Base-by-base conservation (phyloP, 768 basidiomycete genomes). In the Hirschioporus abietinus region DNA sequence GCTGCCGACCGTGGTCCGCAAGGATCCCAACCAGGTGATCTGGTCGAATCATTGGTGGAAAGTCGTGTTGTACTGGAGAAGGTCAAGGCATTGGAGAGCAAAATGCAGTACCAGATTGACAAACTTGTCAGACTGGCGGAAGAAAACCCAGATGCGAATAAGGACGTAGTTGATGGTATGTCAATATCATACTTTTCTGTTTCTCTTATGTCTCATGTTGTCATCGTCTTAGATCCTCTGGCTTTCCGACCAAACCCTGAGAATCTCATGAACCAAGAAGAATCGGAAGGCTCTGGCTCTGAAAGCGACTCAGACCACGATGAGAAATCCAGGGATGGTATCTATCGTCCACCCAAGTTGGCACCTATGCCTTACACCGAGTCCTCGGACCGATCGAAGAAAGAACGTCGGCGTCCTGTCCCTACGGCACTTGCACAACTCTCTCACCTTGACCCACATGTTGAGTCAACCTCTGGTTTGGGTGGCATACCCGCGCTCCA, bases 71-170 rank as follows among this genome's bases (percentile, higher is more conserved):
- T 93, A 9, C 84, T 99, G 60, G 97, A 99, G 74, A 98, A 97
- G 78, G 83, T 91, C 62, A 89, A 90, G 67, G 83, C 86, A 0
- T 82, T 99, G 25, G 96, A 99, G 76, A 82, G 82, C 64, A 88
- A 92, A 73, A 91, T 99, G 84, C 87, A 85, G 62, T 98, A 99
- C 76, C 97, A 99, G 75, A 93, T 99, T 71, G 95, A 98, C 70
- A 98, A 99, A 75, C 85, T 99, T 20, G 85, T 96, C 27, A 84
- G 86, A 67, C 77, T 92, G 6, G 90, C 93, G 0, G 86, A 89
- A 66, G 88, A 91, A 70, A 78, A 82, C 1, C 69, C 77, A 20
- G 76, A 78, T 0, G 72, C 80, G 25, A 76, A 80, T 69, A 78
- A 74, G 63, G 74, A 79, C 35, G 76, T 80, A 17, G 76, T 81